phyloP scores from a whole-genome alignment of 148 eudicot genomes.

The Spergularia bocconei region DNA sequence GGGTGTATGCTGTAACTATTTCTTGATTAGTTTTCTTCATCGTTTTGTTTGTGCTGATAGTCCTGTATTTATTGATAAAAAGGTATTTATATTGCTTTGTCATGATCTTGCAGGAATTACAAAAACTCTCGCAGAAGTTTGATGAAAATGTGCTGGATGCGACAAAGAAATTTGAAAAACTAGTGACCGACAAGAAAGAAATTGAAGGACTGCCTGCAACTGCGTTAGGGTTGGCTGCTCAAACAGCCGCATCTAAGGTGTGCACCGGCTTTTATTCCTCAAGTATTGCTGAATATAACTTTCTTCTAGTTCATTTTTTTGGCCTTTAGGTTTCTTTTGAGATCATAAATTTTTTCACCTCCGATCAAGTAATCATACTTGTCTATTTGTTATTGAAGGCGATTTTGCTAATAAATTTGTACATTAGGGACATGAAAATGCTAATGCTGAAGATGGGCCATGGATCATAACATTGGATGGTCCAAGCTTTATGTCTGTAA shows the following conservation, averaged over 20 bases:
- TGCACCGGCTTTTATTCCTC: background rate
- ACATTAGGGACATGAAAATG: conserved; percentile 89
- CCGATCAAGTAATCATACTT: background rate
- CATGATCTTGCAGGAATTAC: conserved; percentile 57
- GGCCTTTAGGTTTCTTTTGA: background rate
- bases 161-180: conserved; percentile 90
- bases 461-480: conserved; percentile 95
- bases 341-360: background rate
- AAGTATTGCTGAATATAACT: background rate
- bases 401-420: background rate
- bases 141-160: conserved; percentile 94
- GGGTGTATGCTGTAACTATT: no score
- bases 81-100: background rate
- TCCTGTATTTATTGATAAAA: background rate
- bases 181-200: conserved; percentile 81
- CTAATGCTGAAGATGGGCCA: conserved; percentile 90
- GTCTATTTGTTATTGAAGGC: background rate
- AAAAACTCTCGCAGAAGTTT: conserved; percentile 78
- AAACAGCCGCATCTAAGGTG: conserved; percentile 93
- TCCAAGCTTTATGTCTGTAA: conserved; percentile 86
- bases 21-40: no score
- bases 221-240: conserved; percentile 92
- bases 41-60: background rate
- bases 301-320: background rate
- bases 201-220: conserved; percentile 90